Conservation (phyloP, 139 green algal genomes). For the Volvox reticuliferus region DNA sequence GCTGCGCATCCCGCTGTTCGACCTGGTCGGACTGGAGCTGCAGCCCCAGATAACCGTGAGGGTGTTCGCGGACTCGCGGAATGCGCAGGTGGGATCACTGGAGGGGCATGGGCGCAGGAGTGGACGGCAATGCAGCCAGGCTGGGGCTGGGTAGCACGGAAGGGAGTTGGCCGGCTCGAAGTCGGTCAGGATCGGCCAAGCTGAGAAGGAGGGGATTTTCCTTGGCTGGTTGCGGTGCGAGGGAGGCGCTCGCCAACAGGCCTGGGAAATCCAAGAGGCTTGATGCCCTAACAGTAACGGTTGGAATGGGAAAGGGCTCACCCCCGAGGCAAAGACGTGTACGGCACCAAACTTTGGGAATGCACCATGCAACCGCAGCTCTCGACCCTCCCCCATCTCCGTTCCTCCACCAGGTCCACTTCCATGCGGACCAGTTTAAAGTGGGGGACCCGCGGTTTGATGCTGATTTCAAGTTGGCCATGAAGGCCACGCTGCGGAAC, state of each 20-base stretch:
- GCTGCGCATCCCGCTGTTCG: slow-evolving; percentile 60
- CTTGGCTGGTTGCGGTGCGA: too few relatives aligned
- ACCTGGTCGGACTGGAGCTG: slow-evolving; percentile 60
- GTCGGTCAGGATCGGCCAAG: too few relatives aligned
- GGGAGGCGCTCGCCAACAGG: too few relatives aligned
- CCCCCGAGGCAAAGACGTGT: too few relatives aligned
- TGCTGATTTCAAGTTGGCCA: slow-evolving; percentile 54
- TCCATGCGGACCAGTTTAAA: slow-evolving; percentile 53
- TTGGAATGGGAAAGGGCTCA: too few relatives aligned
- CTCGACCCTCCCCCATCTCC: background rate
- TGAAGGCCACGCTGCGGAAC: slow-evolving; percentile 49
- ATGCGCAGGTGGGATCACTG: slow-evolving; percentile 55
- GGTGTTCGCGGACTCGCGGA: slow-evolving; percentile 53
- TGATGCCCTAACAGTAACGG: too few relatives aligned
- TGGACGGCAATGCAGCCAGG: background rate
- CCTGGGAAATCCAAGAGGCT: too few relatives aligned
- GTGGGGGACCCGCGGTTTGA: slow-evolving; percentile 64
- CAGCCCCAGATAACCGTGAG: slow-evolving; percentile 57
- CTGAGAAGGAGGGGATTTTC: too few relatives aligned
- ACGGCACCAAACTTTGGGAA: too few relatives aligned
- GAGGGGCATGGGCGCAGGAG: too few relatives aligned
- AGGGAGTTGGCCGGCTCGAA: too few relatives aligned
- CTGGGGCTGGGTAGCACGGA: too few relatives aligned
- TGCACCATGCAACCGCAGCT: background rate
- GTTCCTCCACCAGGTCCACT: slow-evolving; percentile 52